A percentile compares a stretch with the other conserved stretches of the same genome.
Conservation (phyloP, 164 flowering plant genomes). For the Nymphaea colorata region DNA sequence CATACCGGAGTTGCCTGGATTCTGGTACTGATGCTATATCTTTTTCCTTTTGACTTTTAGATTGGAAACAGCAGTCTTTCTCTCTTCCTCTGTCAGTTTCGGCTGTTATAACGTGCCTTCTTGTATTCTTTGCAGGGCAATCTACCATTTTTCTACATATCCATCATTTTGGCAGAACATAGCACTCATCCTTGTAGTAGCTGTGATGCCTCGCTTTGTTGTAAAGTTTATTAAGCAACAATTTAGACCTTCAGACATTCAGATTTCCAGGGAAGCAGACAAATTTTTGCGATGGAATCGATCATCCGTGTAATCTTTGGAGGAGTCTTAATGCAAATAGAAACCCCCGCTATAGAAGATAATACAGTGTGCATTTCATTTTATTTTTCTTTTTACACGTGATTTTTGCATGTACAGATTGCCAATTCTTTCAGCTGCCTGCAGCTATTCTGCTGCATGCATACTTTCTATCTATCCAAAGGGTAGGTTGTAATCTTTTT, state of each 20-base stretch:
- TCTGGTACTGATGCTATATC: slow-evolving; percentile 38
- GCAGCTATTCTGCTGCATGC: slow-evolving; percentile 7
- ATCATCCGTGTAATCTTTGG: slow-evolving; percentile 27
- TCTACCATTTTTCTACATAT: slow-evolving; percentile 39
- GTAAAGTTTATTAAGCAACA: slow-evolving; percentile 42
- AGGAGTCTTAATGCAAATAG: slow-evolving; percentile 37
- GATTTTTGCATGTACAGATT: slow-evolving; percentile 9
- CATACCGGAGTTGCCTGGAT: slow-evolving; percentile 48
- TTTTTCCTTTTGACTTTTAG: not conserved
- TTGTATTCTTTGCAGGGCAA: slow-evolving; percentile 50
- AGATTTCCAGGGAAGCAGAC: slow-evolving; percentile 73
- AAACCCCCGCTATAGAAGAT: slow-evolving; percentile 2
- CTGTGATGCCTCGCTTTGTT: slow-evolving; percentile 67
- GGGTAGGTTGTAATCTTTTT: slow-evolving; percentile 18
- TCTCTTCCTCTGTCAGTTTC: not conserved
- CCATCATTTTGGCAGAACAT: slow-evolving; percentile 64
- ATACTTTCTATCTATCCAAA: slow-evolving; percentile 17
- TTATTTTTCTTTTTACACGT: not conserved
- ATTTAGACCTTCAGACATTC: slow-evolving; percentile 53
- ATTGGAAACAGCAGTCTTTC: not conserved
- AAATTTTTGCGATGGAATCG: slow-evolving; percentile 34
- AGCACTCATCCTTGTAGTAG: slow-evolving; percentile 42
- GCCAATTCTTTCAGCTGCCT: slow-evolving; percentile 19
- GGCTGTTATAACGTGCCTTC: not conserved
- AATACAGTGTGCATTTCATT: slow-evolving; percentile 11